A percentile compares a stretch with the other conserved stretches of the same genome.
Conservation (phyloP, 441 rosid species). For the Flueggea neowawraea region DNA sequence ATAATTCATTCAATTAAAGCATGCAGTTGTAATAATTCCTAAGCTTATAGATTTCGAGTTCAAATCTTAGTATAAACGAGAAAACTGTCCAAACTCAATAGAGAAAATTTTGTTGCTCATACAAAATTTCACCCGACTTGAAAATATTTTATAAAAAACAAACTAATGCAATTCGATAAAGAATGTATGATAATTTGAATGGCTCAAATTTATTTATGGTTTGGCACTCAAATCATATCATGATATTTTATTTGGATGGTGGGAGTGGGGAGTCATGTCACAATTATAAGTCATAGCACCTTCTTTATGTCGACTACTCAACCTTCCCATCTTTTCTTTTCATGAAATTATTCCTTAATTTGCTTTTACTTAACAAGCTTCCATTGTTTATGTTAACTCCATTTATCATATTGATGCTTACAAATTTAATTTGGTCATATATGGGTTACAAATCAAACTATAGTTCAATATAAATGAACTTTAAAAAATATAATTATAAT, state of each 20-base stretch:
- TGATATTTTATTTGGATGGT: conserved; percentile 7
- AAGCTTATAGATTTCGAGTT: too few relatives aligned
- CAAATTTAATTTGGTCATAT: too few relatives aligned
- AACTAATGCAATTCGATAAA: background rate
- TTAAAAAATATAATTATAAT: too few relatives aligned
- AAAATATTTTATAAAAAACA: background rate
- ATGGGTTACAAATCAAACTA: too few relatives aligned
- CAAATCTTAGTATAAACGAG: too few relatives aligned
- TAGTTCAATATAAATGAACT: too few relatives aligned
- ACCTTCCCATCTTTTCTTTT: conserved; percentile 17
- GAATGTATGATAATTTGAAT: conserved; percentile 15
- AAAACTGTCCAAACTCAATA: too few relatives aligned
- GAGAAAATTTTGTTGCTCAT: too few relatives aligned
- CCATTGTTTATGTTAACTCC: conserved; percentile 3
- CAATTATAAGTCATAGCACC: conserved; percentile 21
- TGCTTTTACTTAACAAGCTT: conserved; percentile 9
- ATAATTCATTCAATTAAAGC: too few relatives aligned
- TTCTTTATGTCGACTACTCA: conserved; percentile 33
- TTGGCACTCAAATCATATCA: conserved; percentile 21
- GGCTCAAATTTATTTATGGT: conserved; percentile 1
- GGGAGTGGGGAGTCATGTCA: conserved; percentile 20
- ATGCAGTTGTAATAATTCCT: too few relatives aligned
- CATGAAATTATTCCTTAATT: background rate
- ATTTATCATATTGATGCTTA: too few relatives aligned
- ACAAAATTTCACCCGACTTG: too few relatives aligned